phyloP scores from a whole-genome alignment of 139 green algal species.

The Auxenochlorella pyrenoidosa region DNA sequence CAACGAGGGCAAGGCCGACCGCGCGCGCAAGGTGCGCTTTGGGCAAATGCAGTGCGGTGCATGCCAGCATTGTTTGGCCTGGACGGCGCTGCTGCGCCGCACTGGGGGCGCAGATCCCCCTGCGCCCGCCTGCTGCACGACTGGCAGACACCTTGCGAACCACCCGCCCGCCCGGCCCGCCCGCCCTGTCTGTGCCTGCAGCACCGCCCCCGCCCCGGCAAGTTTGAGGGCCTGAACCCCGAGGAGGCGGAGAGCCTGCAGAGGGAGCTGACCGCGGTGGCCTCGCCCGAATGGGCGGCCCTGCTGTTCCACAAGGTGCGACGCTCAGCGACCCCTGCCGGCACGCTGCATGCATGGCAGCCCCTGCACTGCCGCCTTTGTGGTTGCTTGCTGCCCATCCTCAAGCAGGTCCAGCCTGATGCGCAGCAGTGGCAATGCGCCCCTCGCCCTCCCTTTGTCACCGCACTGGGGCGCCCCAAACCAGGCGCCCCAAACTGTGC shows the following conservation, averaged over 20 bases:
- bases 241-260: constrained; percentile 79
- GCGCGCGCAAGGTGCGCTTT: constrained; percentile 46
- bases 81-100: no score
- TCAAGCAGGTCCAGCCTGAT: no score
- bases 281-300: constrained; percentile 45
- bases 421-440: no score
- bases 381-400: no score
- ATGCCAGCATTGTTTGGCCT: not conserved
- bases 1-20: constrained; percentile 77
- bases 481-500: no score
- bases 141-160: no score
- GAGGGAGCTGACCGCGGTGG: constrained; percentile 62
- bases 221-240: constrained; percentile 73
- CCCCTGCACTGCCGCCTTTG: no score
- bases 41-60: not conserved
- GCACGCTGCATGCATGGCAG: not conserved
- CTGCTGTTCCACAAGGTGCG: constrained; percentile 28
- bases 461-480: no score
- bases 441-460: no score
- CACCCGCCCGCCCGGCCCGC: no score
- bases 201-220: constrained; percentile 63
- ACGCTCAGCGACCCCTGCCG: not conserved
- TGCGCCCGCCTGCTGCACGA: not conserved
- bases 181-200: constrained; percentile 19
- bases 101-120: not conserved